These are phyloP conservation scores for Fusarium tanahbumbuense DNA, from an alignment of 2,329 filamentous ascomycete genomes.

Conservation along the genomic window DNA sequence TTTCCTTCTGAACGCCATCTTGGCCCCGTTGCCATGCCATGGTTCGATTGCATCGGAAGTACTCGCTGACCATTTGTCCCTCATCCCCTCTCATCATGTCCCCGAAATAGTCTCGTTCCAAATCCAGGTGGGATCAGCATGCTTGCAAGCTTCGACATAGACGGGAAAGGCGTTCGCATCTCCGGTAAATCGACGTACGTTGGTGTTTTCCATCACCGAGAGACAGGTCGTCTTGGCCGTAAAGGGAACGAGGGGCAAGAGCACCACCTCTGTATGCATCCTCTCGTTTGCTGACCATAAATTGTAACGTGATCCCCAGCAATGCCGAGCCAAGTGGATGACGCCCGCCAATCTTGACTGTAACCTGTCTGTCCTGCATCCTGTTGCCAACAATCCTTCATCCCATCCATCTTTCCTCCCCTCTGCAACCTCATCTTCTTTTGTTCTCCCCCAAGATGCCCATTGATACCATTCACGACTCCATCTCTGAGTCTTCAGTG, in stretches of 20 bases:
- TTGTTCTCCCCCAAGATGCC: slow-evolving; percentile 43
- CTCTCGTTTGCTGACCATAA: slow-evolving; percentile 37
- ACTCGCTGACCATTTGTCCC: slow-evolving; percentile 7
- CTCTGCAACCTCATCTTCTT: slow-evolving; percentile 4
- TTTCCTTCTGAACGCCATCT: background rate
- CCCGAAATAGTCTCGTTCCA: slow-evolving; percentile 3
- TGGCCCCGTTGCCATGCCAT: slow-evolving; percentile 5
- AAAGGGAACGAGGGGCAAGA: slow-evolving; percentile 28
- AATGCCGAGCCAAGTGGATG: slow-evolving; percentile 16
- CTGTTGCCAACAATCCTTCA: slow-evolving; percentile 11
- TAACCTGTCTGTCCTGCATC: slow-evolving; percentile 24
- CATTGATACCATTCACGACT: slow-evolving; percentile 46
- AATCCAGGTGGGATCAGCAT: slow-evolving; percentile 20
- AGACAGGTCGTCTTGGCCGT: slow-evolving; percentile 12
- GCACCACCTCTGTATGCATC: slow-evolving; percentile 2
- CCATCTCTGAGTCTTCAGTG: slow-evolving; percentile 51
- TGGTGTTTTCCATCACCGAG: slow-evolving; percentile 30
- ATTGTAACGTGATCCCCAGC: slow-evolving; percentile 41
- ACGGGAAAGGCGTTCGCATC: background rate
- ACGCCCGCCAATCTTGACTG: slow-evolving; percentile 28
- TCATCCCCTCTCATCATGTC: background rate
- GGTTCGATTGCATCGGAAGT: slow-evolving; percentile 36
- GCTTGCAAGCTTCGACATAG: slow-evolving; percentile 13
- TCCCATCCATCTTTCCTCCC: background rate
- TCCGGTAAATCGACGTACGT: slow-evolving; percentile 12